These are phyloP conservation scores for Boletellus sp. DNA, from an alignment of 1,284 basidiomycete genomes.

Conservation along the genomic window DNA sequence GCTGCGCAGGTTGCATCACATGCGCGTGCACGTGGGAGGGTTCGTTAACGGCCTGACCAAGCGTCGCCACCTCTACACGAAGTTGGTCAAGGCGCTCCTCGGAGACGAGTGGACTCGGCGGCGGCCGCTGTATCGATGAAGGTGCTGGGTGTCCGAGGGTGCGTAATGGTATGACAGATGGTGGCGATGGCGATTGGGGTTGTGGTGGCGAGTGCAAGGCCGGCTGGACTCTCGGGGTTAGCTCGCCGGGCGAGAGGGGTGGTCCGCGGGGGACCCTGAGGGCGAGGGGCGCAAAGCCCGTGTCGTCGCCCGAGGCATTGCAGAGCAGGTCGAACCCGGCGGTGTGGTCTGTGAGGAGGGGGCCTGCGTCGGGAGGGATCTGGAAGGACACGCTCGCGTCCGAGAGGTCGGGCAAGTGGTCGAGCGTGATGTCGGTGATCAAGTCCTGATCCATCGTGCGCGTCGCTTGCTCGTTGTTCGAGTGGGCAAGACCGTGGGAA, in stretches of 20 bases:
- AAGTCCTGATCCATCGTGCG: conserved; percentile 17
- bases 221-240: conserved; percentile 35
- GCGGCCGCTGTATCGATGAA: background rate
- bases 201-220: conserved; percentile 9
- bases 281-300: conserved; percentile 31
- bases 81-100: conserved; percentile 27
- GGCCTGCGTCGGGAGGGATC: conserved; percentile 41
- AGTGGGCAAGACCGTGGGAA: conserved; percentile 23
- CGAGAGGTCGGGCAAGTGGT: conserved; percentile 48
- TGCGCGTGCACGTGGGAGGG: conserved; percentile 1
- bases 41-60: conserved; percentile 7
- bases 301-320: conserved; percentile 30
- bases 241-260: conserved; percentile 34
- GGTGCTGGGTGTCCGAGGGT: conserved; percentile 14
- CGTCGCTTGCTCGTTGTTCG: conserved; percentile 3
- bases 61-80: conserved; percentile 16
- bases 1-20: background rate
- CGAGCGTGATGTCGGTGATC: conserved; percentile 41
- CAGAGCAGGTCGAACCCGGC: conserved; percentile 38
- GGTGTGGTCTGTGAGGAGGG: conserved; percentile 40
- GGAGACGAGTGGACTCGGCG: conserved; percentile 22
- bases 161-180: background rate
- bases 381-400: conserved; percentile 50
- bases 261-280: conserved; percentile 22
- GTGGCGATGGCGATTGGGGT: conserved; percentile 8